Evolutionary conservation across 1,139 yeast genomes (phyloP), one percentile per base, ranked within the genome.

Genomic region (Sugiyamaella grinbergsii): DNA sequence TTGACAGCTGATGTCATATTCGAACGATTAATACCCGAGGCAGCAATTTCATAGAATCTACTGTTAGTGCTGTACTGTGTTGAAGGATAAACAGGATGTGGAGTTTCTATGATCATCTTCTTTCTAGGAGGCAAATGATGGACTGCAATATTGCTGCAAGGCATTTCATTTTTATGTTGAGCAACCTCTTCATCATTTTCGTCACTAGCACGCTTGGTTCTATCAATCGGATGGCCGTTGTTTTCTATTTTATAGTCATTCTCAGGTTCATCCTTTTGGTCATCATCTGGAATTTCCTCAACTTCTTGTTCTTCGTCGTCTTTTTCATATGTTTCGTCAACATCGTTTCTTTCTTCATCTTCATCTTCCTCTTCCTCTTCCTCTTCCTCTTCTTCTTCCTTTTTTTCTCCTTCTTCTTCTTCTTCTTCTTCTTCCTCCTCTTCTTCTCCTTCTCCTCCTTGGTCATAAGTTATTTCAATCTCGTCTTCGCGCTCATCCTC

Each of bases 21-120:
- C 1, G 86, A 83, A 34, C 84, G 84, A 58, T 81, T 80, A 57
- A 82, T 83, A 1, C 95, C 95, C 2, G 94, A 85, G 1, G 95
- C 96, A 28, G 83, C 83, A 39, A 85, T 83, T 58, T 86, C 95
- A 54, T 72, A 77, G 56, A 75, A 75, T 52, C 76, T 74, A 24
- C 50, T 45, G 23, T 46, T 36, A 29, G 47, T 37, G 24, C 15
- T 52, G 41, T 23, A 50, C 13, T 29, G 33, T 29, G 33, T 11
- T 24, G 42, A 20, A 11, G 16, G 42, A 16, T 19, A 18, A 4
- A 18, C 16, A 15, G 31, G 18, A 4, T 33, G 46, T 8, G 26
- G 32, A n/a, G 13, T n/a, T 6, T 43, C 47, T 2, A 43, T 26
- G 13, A 43, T 36, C 3, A 34, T 16, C 20, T 43, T 43, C 16